Evolutionary conservation across 495 filamentous ascomycete genomes (phyloP), one percentile per base, ranked within the genome.

Genomic region (Xylaria flabelliformis): DNA sequence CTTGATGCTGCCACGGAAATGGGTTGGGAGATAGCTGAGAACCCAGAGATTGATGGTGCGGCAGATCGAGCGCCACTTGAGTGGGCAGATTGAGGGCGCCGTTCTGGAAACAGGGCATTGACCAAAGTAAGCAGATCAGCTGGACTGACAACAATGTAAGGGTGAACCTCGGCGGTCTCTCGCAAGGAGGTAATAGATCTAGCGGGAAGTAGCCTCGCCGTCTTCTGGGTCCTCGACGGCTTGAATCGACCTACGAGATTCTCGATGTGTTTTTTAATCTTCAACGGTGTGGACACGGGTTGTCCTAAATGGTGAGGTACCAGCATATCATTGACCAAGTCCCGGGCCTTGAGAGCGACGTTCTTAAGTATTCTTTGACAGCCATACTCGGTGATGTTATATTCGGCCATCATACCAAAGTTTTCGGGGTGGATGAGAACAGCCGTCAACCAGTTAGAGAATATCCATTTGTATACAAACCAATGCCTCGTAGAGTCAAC

Each of bases 401-500:
- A 93, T 72, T 96, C 94, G 71, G 92, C 87, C 86, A 98, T 90
- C 80, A 98, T 91, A 62, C 93, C 94, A 71, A 94, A 91, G 36
- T 89, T 90, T 89, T 99, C 96, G 3, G 96, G 96, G 76, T 95
- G 92, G 61, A 93, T 92, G 73, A 99, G 87, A 59, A 93, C 92
- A 73, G 92, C 91, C 51, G 92, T 88, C 42, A 99, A 85, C 82
- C 93, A 97, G 55, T 90, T 91, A 41, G 93, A 91, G 78, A 98
- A 97, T 74, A 97, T 91, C 91, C 95, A 99, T 77, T 94, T 94
- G 63, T 91, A 89, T 73, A 97, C 90, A 70, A 98, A 86, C 83
- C 94, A 95, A 75, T 88, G 89, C 71, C 91, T 86, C 50, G 93
- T 93, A 69, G 87, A 88, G 70, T 90, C 88, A 73, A 92, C 90